phyloP scores from a whole-genome alignment of 306 rosid genomes.

The Vigna trinervia region DNA sequence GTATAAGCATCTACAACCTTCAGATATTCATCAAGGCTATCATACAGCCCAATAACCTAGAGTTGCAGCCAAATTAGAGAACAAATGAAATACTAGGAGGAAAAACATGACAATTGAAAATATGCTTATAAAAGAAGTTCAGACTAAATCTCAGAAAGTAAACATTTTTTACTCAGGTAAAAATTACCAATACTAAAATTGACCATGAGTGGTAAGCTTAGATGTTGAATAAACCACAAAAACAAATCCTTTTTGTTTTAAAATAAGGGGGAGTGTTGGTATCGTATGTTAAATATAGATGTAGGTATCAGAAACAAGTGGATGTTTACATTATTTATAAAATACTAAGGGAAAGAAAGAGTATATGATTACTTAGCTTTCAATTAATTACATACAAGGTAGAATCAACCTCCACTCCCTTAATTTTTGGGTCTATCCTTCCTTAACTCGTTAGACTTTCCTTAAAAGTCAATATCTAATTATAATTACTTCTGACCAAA shows the following conservation, averaged over 20 bases:
- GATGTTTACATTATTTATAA: too few relatives aligned
- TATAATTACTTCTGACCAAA: too few relatives aligned
- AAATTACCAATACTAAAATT: constrained; percentile 28
- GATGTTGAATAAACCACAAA: constrained; percentile 25
- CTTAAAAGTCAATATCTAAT: too few relatives aligned
- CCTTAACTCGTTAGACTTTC: too few relatives aligned
- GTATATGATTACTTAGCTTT: constrained; percentile 11
- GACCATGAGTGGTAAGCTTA: background rate
- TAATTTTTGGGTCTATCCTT: too few relatives aligned
- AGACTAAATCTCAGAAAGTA: background rate
- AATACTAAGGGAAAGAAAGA: background rate
- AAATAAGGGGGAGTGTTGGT: background rate
- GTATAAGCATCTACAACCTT: constrained; percentile 89
- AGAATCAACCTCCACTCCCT: constrained; percentile 1
- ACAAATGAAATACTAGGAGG: constrained; percentile 31
- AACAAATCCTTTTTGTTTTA: constrained; percentile 2
- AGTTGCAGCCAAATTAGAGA: constrained; percentile 44
- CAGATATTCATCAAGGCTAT: constrained; percentile 78
- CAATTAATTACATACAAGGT: constrained; percentile 6
- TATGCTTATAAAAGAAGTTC: constrained; percentile 28
- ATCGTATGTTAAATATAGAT: background rate
- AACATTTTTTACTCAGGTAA: background rate
- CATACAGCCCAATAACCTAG: constrained; percentile 70
- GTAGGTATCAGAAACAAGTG: background rate
- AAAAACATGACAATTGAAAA: constrained; percentile 25